phyloP scores from a whole-genome alignment of 345 rosid genomes.

The Eucalyptus regnans region DNA sequence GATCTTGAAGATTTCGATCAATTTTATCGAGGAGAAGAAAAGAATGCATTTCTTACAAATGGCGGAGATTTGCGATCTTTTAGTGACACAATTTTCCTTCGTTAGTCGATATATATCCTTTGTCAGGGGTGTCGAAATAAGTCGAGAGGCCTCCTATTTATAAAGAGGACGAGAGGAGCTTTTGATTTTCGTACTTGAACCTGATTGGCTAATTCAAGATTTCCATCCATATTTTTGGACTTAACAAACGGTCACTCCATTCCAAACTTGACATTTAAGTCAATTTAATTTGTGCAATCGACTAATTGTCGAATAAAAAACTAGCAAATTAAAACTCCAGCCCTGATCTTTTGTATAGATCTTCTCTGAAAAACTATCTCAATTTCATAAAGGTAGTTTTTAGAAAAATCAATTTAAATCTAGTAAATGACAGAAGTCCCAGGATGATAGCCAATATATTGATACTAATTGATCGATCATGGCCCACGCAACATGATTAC shows the following conservation, averaged over 20 bases:
- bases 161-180: not conserved
- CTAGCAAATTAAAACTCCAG: not conserved
- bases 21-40: not conserved
- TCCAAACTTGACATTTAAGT: not conserved
- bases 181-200: not conserved
- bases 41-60: not conserved
- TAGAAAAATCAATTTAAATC: not conserved
- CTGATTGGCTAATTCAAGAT: not conserved
- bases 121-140: not conserved
- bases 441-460: rapidly evolving
- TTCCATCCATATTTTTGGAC: not conserved
- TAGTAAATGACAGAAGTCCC: not conserved
- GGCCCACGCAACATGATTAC: not conserved
- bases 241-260: not conserved
- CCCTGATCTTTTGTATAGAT: not conserved
- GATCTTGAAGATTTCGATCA: not conserved
- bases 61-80: not conserved
- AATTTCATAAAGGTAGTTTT: not conserved
- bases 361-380: not conserved
- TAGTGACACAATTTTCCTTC: not conserved
- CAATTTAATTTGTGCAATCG: not conserved
- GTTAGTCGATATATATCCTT: not conserved
- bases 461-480: not conserved
- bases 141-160: not conserved
- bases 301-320: not conserved